Percentiles rank a stretch among this genome's conserved stretches.
Evolutionary conservation across 306 rosid species (phyloP).

Genomic region (Casuarina glauca): DNA sequence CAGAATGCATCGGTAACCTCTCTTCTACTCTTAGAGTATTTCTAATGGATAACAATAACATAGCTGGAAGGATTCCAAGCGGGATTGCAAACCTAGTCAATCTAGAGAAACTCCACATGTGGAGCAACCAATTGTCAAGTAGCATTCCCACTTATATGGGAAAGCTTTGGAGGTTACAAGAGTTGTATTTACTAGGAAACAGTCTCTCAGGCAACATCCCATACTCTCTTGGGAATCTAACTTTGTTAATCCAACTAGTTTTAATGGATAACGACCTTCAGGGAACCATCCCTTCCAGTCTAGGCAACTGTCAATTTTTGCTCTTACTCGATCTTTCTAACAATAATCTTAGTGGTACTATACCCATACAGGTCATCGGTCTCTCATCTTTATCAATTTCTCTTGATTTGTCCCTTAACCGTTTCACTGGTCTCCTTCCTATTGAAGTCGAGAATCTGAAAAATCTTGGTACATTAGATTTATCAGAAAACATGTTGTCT

Average conservation of each 20-base stretch:
- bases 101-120: neutral
- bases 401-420: neutral
- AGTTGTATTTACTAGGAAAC: fast-evolving
- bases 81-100: neutral
- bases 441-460: neutral
- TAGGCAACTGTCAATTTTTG: neutral
- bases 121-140: neutral
- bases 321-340: neutral
- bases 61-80: neutral
- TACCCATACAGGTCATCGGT: neutral
- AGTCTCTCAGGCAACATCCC: neutral
- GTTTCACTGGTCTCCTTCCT: neutral
- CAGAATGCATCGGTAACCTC: neutral
- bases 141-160: neutral
- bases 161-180: neutral
- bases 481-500: neutral
- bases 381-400: neutral
- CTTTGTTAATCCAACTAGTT: neutral
- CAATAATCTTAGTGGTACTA: neutral
- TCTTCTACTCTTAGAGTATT: neutral
- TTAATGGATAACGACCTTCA: neutral
- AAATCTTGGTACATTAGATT: neutral
- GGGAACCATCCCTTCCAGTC: neutral
- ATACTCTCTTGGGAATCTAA: neutral
- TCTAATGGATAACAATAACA: neutral